Evolutionary conservation across 106 monocot genomes (phyloP), one percentile per base, ranked within the genome.

Genomic region (Platanthera guangdongensis): DNA sequence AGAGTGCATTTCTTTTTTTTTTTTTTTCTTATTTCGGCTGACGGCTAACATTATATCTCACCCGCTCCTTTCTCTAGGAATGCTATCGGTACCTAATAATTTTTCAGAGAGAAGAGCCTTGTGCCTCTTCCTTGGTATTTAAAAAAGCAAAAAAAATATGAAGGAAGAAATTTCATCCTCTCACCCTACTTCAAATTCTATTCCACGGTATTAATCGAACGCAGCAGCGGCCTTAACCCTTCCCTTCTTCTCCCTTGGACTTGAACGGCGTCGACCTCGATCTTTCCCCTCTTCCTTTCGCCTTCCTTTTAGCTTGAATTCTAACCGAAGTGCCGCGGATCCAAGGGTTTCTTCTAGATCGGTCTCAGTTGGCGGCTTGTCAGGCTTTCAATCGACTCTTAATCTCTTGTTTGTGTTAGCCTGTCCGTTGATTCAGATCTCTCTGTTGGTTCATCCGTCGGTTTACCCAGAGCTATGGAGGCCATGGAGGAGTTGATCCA

Each of bases 401-500:
- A 39, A 39, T 64, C 64, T 64, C 9, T 64, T 8, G 28, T 28
- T 21, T 64, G 7, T 64, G 9, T 64, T 21, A n/a, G 64, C 8
- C 2, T 39, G 3, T 39, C 39, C 39, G 25, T 22, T 65, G 12
- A 65, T 9, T 65, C 65, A 51, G 57, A 70, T 81, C 68, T 60
- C 14, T 68, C 50, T 4, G 9, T 19, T 10, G 39, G 25, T 72
- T 9, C 21, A 10, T 15, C 70, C 48, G 70, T 7, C 70, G 48
- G n/a, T 71, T n/a, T 14, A 16, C n/a, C 16, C 10, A 21, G 60
- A 47, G 60, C 18, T 48, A 90, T 90, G 90, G 90, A 90, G 53
- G 85, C 87, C 25, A 85, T 90, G 72, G 90, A 90, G 57, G 90
- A 90, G 51, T 46, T 88, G 74, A 54, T 78, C 54, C 78, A 90